A percentile compares a stretch with the other conserved stretches of the same genome.
Evolutionary conservation across 176 grass and related monocot genomes (phyloP).

Genomic region (Eragrostis nindensis): DNA sequence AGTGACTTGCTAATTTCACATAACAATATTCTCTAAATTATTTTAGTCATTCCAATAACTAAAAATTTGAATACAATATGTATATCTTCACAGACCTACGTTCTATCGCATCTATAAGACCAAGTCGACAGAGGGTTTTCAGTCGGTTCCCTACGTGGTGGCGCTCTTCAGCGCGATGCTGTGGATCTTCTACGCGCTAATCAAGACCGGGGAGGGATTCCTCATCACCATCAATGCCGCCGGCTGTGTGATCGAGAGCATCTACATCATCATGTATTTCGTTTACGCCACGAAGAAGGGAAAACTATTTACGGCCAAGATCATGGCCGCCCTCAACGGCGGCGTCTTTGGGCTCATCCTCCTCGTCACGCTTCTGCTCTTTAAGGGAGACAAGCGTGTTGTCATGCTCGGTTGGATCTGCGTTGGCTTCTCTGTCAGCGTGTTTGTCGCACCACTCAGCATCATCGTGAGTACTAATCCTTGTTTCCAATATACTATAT

Average conservation of each 20-base stretch:
- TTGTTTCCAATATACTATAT: neutral
- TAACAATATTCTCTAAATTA: too few species aligned
- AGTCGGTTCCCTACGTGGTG: constrained; percentile 79
- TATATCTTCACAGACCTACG: constrained; percentile 50
- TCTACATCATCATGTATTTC: constrained; percentile 76
- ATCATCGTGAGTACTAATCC: constrained; percentile 62
- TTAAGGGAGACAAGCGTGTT: constrained; percentile 36
- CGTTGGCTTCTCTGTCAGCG: constrained; percentile 68
- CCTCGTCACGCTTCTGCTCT: constrained; percentile 51
- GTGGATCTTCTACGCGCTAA: constrained; percentile 80
- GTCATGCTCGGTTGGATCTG: constrained; percentile 74
- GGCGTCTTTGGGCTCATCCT: constrained; percentile 64
- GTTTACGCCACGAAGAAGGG: constrained; percentile 59
- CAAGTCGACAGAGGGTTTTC: constrained; percentile 76
- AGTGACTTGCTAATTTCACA: constrained; percentile 15
- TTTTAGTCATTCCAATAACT: too few species aligned
- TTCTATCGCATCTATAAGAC: constrained; percentile 72
- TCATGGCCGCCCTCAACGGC: constrained; percentile 62
- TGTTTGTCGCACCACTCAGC: constrained; percentile 79
- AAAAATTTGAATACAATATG: too few species aligned
- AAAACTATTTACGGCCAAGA: constrained; percentile 66
- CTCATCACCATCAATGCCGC: constrained; percentile 81
- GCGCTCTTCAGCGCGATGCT: constrained; percentile 77
- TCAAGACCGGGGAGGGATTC: constrained; percentile 64
- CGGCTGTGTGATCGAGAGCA: constrained; percentile 69